phyloP scores from a whole-genome alignment of 2,329 filamentous ascomycete species.

The Fusarium chuoi region DNA sequence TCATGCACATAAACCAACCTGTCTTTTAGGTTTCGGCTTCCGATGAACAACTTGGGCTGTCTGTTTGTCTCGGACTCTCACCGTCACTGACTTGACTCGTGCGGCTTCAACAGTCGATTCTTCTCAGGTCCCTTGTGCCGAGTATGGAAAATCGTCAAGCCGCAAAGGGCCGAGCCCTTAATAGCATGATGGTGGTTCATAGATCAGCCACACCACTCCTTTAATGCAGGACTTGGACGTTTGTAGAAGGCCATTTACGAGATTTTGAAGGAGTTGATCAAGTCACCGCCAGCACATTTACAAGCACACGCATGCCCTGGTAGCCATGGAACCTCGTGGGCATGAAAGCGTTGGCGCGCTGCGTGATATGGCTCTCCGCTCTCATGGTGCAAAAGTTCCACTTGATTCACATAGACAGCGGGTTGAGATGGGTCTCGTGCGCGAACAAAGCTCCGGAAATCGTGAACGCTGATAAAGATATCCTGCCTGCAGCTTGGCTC shows the following conservation, averaged over 20 bases:
- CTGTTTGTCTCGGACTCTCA: slow-evolving; percentile 23
- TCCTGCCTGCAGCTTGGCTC: slow-evolving; percentile 8
- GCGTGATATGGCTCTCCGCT: slow-evolving; percentile 33
- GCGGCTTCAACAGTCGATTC: slow-evolving; percentile 23
- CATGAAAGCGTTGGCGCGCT: slow-evolving; percentile 3
- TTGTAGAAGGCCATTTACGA: slow-evolving; percentile 33
- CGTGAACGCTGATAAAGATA: slow-evolving; percentile 16
- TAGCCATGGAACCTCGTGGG: slow-evolving; percentile 14
- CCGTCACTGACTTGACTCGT: slow-evolving; percentile 27
- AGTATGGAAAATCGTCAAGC: slow-evolving; percentile 7
- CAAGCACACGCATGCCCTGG: background rate
- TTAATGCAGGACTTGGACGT: slow-evolving; percentile 23
- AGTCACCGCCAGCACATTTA: slow-evolving; percentile 11
- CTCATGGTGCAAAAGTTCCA: slow-evolving; percentile 35
- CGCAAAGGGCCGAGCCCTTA: slow-evolving; percentile 19
- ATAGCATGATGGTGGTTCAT: slow-evolving; percentile 15
- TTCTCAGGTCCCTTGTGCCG: slow-evolving; percentile 5
- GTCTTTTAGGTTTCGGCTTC: slow-evolving; percentile 17
- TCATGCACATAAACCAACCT: slow-evolving; percentile 6
- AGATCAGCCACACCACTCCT: slow-evolving; percentile 30
- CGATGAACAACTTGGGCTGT: slow-evolving; percentile 8
- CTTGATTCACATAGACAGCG: slow-evolving; percentile 13
- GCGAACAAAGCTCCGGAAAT: slow-evolving; percentile 10
- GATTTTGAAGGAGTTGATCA: slow-evolving; percentile 1
- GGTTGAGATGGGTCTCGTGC: slow-evolving; percentile 27